phyloP scores from a whole-genome alignment of 2,329 filamentous ascomycete genomes.

The Apiospora sp. region DNA sequence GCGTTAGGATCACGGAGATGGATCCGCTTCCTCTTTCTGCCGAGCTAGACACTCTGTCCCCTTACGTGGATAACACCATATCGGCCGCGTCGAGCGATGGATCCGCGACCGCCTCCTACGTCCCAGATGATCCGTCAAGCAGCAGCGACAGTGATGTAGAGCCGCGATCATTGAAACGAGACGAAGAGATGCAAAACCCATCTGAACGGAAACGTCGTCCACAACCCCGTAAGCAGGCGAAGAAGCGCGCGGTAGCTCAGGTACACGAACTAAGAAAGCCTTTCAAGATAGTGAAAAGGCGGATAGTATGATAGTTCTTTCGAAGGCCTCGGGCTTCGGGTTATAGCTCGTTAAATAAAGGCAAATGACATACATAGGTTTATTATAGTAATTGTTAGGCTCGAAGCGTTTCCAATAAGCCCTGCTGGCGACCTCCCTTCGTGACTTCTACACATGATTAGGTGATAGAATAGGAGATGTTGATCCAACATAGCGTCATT shows the following conservation, averaged over 20 bases:
- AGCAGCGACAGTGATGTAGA: not conserved
- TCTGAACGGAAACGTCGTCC: not conserved
- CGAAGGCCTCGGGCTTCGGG: not conserved
- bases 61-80: not conserved
- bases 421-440: not conserved
- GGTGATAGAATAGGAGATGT: not conserved
- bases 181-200: not conserved
- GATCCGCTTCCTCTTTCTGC: not conserved
- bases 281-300: not conserved
- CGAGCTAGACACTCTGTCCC: not conserved
- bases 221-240: not conserved
- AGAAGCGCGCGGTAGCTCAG: not conserved
- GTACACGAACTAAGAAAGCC: not conserved
- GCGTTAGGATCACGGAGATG: not conserved
- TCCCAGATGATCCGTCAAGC: not conserved
- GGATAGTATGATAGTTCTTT: not conserved
- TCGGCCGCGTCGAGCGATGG: not conserved
- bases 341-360: constrained; percentile 2
- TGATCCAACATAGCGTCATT: not conserved
- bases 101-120: not conserved
- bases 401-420: not conserved
- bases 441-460: not conserved
- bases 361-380: not conserved
- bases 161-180: not conserved
- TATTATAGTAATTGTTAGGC: not conserved